Percentiles rank a stretch among this genome's conserved stretches.
These are phyloP conservation scores for Pseudomicrostroma phylloplanum DNA, from an alignment of 1,284 basidiomycete species.

Conservation along the genomic window DNA sequence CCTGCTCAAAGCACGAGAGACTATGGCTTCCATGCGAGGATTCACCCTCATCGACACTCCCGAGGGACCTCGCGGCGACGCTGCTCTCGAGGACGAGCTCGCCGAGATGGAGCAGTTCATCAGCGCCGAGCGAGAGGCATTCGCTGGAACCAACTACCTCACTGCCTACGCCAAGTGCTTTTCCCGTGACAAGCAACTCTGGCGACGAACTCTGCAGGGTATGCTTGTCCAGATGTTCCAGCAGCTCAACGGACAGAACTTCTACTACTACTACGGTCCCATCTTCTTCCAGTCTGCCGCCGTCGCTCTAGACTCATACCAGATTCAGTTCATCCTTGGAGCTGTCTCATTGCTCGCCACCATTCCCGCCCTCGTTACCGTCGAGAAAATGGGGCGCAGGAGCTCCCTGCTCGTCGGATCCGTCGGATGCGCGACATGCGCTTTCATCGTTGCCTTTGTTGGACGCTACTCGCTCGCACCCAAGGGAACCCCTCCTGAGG, in stretches of 20 bases:
- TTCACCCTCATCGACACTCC: slow-evolving; percentile 59
- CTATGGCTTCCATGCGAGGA: slow-evolving; percentile 58
- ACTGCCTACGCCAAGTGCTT: slow-evolving; percentile 63
- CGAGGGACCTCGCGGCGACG: slow-evolving; percentile 62
- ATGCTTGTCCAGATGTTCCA: slow-evolving; percentile 65
- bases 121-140: slow-evolving; percentile 48
- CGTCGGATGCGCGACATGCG: slow-evolving; percentile 49
- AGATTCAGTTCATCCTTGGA: slow-evolving; percentile 52
- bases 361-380: slow-evolving; percentile 27
- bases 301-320: slow-evolving; percentile 63
- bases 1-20: slow-evolving; percentile 59
- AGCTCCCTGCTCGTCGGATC: slow-evolving; percentile 53
- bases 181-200: slow-evolving; percentile 59
- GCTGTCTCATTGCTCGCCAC: slow-evolving; percentile 49
- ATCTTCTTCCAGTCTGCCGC: slow-evolving; percentile 73
- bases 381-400: slow-evolving; percentile 53
- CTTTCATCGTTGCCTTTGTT: slow-evolving; percentile 55
- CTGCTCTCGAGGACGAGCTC: slow-evolving; percentile 54
- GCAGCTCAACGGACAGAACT: slow-evolving; percentile 66
- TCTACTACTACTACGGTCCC: slow-evolving; percentile 68
- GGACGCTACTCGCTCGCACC: slow-evolving; percentile 56
- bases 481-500: slow-evolving; percentile 54
- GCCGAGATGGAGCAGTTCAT: slow-evolving; percentile 67
- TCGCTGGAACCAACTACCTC: slow-evolving; percentile 67
- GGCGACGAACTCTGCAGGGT: slow-evolving; percentile 70